Base-by-base conservation (phyloP, 2,329 filamentous ascomycete species). In the Albifimbria verrucaria region DNA sequence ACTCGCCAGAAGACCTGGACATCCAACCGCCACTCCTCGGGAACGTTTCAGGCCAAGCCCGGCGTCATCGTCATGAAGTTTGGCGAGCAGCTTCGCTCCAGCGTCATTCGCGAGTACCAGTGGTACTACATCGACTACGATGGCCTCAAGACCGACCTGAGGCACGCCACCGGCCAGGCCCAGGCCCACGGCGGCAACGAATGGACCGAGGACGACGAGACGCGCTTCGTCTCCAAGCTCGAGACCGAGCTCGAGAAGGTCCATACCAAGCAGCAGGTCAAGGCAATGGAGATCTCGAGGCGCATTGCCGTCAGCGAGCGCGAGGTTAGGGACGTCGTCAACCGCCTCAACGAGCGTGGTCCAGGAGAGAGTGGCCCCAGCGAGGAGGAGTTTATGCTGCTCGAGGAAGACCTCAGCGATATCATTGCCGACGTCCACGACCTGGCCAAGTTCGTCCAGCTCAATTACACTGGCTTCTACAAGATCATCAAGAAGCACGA, bases 401-500 rank as follows among this genome's bases (percentile, higher is more conserved):
- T 97, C 26, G 94, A 99, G 76, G 90, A 96, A 68, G 92, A 96
- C 65, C 75, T 99, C 65, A 96, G 92, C 73, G 94, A 99, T 70
- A 92, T 99, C 66, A 99, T 99, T 69, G 94, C 94, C 62, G 93
- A 99, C 67, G 94, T 99, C 21, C 93, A 99, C 72, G 94, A 99
- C 66, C 81, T 99, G 55, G 92, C 94, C 71, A 97, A 97, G 75
- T 99, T 96, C 70, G 95, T 96, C 7, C 93, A 97, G 76, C 77
- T 99, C 68, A 99, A 99, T 75, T 99, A 99, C 69, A 97, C 93
- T 1, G 94, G 94, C 5, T 99, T 99, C 70, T 95, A 97, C 78
- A 99, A 99, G 80, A 99, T 99, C 59, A 96, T 99, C 73, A 99
- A 99, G 81, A 99, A 99, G 80, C 94, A 99, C 72, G 94, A 97